phyloP scores from a whole-genome alignment of 2,329 filamentous ascomycete genomes.

The Aspergillus sp. region DNA sequence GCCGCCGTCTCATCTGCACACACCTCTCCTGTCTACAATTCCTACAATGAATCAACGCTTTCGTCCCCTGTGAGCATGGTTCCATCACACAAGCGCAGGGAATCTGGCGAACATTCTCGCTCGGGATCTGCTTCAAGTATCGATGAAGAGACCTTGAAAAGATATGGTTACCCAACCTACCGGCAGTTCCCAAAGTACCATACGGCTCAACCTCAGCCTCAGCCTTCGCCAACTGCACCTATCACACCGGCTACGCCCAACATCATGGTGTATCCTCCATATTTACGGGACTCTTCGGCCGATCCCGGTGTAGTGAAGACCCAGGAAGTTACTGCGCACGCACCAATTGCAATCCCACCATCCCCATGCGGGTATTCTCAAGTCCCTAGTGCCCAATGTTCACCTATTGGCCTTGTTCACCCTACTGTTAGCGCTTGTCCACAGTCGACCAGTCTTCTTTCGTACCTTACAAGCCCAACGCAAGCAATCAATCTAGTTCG shows the following conservation, averaged over 20 bases:
- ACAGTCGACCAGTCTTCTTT: constrained; percentile 66
- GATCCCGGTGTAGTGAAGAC: constrained; percentile 41
- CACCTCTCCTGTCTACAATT: constrained; percentile 35
- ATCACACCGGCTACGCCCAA: constrained; percentile 39
- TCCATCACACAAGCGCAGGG: constrained; percentile 42
- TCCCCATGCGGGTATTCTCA: constrained; percentile 28
- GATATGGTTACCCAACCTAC: constrained; percentile 82
- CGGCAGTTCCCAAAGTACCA: constrained; percentile 65
- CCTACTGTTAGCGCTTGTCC: constrained; percentile 27
- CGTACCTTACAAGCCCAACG: constrained; percentile 76
- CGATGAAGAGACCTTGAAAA: constrained; percentile 64
- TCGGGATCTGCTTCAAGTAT: constrained; percentile 68
- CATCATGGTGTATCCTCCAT: constrained; percentile 38
- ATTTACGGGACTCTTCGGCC: constrained; percentile 32
- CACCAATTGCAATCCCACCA: constrained; percentile 28
- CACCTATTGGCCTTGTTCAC: constrained; percentile 27
- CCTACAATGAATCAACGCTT: constrained; percentile 46
- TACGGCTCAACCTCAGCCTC: constrained; percentile 44
- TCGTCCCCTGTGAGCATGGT: constrained; percentile 64
- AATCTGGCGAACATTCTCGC: constrained; percentile 49
- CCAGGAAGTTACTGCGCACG: constrained; percentile 32
- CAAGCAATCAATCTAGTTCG: constrained; percentile 80
- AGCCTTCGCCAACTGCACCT: constrained; percentile 41
- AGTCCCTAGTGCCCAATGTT: constrained; percentile 25
- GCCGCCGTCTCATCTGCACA: constrained; percentile 48